Percentiles rank a stretch among this genome's conserved stretches.
These are phyloP conservation scores for Thecaphora frezii DNA, from an alignment of 1,284 basidiomycete species.

Conservation along the genomic window DNA sequence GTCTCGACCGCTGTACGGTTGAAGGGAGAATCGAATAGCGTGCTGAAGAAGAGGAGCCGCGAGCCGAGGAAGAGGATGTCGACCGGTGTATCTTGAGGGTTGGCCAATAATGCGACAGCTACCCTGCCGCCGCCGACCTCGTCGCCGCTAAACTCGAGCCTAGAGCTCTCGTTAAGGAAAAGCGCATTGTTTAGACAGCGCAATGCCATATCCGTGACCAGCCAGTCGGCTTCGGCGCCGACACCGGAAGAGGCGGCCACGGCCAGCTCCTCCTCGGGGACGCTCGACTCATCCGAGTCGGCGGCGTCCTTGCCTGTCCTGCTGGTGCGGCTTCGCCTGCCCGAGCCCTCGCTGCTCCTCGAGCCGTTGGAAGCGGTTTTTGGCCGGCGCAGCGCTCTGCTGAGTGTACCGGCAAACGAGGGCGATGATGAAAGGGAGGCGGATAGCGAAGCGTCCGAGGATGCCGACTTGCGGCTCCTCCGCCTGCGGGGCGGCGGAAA, in stretches of 20 bases:
- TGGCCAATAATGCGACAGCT: conserved; percentile 22
- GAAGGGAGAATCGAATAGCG: conserved; percentile 48
- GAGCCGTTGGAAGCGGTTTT: background rate
- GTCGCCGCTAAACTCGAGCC: conserved; percentile 28
- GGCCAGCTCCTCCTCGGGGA: conserved; percentile 13
- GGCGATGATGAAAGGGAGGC: conserved; percentile 8
- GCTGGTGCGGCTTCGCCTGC: background rate
- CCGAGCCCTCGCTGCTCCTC: background rate
- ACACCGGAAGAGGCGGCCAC: conserved; percentile 1
- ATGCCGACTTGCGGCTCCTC: background rate
- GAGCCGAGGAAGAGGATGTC: conserved; percentile 45
- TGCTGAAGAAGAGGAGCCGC: conserved; percentile 48
- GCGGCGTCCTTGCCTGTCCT: background rate
- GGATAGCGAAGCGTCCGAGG: conserved; percentile 1
- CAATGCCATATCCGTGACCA: conserved; percentile 41
- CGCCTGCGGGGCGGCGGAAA: conserved; percentile 12
- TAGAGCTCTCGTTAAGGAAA: conserved; percentile 35
- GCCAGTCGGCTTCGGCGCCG: conserved; percentile 17
- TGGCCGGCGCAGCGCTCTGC: conserved; percentile 13
- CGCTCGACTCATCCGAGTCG: background rate
- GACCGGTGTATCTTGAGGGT: conserved; percentile 23
- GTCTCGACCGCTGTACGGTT: conserved; percentile 39
- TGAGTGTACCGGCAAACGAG: conserved; percentile 8
- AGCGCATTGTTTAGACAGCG: conserved; percentile 52
- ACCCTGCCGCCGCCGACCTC: conserved; percentile 33